A percentile compares a stretch with the other conserved stretches of the same genome.
Conservation (phyloP, 2,329 filamentous ascomycete species). For the Lecanicillium sp. region DNA sequence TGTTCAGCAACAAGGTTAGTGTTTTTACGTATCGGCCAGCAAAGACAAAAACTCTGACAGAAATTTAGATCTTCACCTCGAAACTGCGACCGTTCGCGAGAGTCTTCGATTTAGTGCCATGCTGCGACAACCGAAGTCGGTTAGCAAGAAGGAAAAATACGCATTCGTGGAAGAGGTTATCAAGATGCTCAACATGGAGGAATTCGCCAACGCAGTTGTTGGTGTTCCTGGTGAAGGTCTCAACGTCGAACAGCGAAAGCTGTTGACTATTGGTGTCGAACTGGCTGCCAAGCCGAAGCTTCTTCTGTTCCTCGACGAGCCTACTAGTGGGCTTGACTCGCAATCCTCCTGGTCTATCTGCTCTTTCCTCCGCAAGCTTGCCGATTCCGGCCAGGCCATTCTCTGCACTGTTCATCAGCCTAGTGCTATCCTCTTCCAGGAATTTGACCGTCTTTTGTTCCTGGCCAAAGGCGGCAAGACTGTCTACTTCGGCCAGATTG, state of each 20-base stretch:
- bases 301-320: constrained; percentile 57
- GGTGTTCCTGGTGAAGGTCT: constrained; percentile 56
- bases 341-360: constrained; percentile 60
- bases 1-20: constrained; percentile 56
- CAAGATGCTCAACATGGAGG: constrained; percentile 59
- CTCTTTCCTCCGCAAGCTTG: constrained; percentile 55
- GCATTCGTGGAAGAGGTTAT: constrained; percentile 60
- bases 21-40: background rate
- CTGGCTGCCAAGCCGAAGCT: constrained; percentile 51
- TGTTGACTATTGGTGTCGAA: constrained; percentile 57
- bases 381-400: constrained; percentile 47
- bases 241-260: constrained; percentile 57
- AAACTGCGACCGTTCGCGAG: constrained; percentile 50
- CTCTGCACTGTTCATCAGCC: constrained; percentile 53
- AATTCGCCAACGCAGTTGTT: constrained; percentile 60
- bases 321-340: constrained; percentile 55
- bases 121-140: constrained; percentile 48
- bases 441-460: constrained; percentile 57
- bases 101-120: constrained; percentile 50
- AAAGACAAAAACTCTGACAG: constrained; percentile 5
- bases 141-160: constrained; percentile 52
- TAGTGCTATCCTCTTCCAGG: constrained; percentile 45
- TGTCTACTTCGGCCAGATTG: constrained; percentile 65
- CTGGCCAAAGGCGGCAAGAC: constrained; percentile 59
- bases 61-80: constrained; percentile 45